Percentiles rank a stretch among this genome's conserved stretches.
These are phyloP conservation scores for Orobanche coerulescens DNA, from an alignment of 257 asterid species.

Conservation along the genomic window DNA sequence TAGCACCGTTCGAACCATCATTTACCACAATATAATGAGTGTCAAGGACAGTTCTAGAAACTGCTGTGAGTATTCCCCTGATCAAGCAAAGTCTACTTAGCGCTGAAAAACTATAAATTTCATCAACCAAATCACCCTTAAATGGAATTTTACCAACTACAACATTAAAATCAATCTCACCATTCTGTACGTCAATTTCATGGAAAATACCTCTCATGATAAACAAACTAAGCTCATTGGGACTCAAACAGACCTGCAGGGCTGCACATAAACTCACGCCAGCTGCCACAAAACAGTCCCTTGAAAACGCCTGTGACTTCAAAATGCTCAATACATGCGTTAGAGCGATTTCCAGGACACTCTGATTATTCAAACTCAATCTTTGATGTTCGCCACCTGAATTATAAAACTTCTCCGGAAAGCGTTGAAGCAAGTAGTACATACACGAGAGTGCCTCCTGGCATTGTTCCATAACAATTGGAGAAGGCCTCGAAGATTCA, in stretches of 20 bases:
- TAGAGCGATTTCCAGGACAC: constrained; percentile 45
- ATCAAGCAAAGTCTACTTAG: constrained; percentile 84
- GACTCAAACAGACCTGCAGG: constrained; percentile 64
- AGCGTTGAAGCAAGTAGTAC: constrained; percentile 87
- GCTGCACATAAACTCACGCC: constrained; percentile 88
- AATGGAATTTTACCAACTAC: constrained; percentile 42
- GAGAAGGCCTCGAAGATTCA: constrained; percentile 75
- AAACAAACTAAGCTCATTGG: constrained; percentile 58
- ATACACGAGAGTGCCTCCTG: constrained; percentile 94
- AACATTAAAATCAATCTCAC: constrained; percentile 25
- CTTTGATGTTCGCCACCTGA: constrained; percentile 17
- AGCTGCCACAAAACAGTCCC: constrained; percentile 95
- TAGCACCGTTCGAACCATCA: constrained; percentile 25
- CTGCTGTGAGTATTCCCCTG: constrained; percentile 88
- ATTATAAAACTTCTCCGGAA: constrained; percentile 45
- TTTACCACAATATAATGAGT: constrained; percentile 32
- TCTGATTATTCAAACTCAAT: constrained; percentile 7
- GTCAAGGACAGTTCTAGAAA: constrained; percentile 70
- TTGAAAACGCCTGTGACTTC: constrained; percentile 62
- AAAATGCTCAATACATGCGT: constrained; percentile 48
- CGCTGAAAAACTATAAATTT: constrained; percentile 45
- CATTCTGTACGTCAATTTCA: constrained; percentile 35
- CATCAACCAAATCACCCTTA: constrained; percentile 48
- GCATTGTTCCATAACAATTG: constrained; percentile 89
- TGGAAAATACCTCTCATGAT: constrained; percentile 61